These are phyloP conservation scores for Neobulgaria alba DNA, from an alignment of 2,329 filamentous ascomycete species.

Conservation along the genomic window DNA sequence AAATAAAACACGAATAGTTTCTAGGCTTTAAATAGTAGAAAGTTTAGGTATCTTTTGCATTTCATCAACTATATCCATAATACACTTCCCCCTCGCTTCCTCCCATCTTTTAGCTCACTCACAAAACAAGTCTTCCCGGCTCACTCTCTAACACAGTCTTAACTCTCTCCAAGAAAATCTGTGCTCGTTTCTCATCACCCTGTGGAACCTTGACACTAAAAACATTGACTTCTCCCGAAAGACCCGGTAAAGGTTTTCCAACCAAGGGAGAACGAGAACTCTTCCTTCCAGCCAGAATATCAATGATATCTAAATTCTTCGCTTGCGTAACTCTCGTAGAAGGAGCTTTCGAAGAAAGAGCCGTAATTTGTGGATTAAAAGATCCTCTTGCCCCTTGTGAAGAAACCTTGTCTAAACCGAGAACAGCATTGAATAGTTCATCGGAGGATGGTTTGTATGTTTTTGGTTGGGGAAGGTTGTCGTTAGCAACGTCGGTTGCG, in stretches of 20 bases:
- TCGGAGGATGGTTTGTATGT: constrained; percentile 59
- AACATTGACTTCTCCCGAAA: constrained; percentile 56
- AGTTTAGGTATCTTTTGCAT: no score
- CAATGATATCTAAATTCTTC: constrained; percentile 69
- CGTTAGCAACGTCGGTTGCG: constrained; percentile 80
- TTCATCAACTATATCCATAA: no score
- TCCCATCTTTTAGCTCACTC: no score
- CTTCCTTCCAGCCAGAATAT: constrained; percentile 60
- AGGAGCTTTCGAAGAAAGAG: constrained; percentile 40
- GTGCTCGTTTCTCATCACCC: constrained; percentile 73
- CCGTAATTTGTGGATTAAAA: constrained; percentile 64
- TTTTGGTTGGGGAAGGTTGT: constrained; percentile 64
- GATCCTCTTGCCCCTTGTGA: constrained; percentile 48
- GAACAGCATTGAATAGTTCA: constrained; percentile 82
- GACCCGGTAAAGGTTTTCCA: constrained; percentile 36
- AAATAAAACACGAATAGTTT: no score
- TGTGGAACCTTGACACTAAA: constrained; percentile 75
- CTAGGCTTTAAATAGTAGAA: no score
- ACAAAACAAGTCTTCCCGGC: constrained; percentile 65
- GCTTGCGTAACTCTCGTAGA: constrained; percentile 29
- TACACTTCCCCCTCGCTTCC: no score
- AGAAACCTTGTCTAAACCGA: constrained; percentile 54
- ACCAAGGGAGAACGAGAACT: no score
- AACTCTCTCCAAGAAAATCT: constrained; percentile 75
- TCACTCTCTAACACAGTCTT: constrained; percentile 77